Percentiles rank a stretch among this genome's conserved stretches.
These are phyloP conservation scores for Trichosphaerium sp. DNA, from an alignment of 78 protist species.

Conservation along the genomic window DNA sequence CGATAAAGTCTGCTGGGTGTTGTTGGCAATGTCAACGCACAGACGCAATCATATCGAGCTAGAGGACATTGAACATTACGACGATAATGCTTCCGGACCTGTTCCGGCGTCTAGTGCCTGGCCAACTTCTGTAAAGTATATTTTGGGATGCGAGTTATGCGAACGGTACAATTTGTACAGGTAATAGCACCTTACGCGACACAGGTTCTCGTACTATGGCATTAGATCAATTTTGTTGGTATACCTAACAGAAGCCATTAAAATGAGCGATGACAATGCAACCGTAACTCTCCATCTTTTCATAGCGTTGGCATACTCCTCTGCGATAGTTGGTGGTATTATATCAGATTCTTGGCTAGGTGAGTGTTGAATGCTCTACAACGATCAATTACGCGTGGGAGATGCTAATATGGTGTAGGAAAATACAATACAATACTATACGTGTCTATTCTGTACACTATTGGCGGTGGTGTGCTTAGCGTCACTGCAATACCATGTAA, in stretches of 20 bases:
- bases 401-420: background rate
- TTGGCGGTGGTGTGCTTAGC: constrained; percentile 2
- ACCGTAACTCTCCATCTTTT: constrained; percentile 17
- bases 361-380: background rate
- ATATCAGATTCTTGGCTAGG: background rate
- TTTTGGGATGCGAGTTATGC: constrained; percentile 44
- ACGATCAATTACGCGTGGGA: background rate
- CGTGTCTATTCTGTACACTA: constrained; percentile 17
- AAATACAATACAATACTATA: constrained; percentile 9
- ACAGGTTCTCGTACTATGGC: constrained; percentile 29
- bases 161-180: constrained; percentile 18
- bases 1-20: too few species aligned
- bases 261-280: constrained; percentile 13
- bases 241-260: constrained; percentile 22
- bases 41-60: too few species aligned
- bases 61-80: too few species aligned
- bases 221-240: constrained; percentile 18
- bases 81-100: too few species aligned
- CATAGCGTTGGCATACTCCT: constrained; percentile 1
- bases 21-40: too few species aligned
- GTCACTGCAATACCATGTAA: constrained; percentile 20
- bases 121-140: constrained; percentile 19
- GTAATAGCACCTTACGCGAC: background rate
- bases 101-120: too few species aligned
- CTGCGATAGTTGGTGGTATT: constrained; percentile 30